A percentile compares a stretch with the other conserved stretches of the same genome.
Conservation (phyloP, 768 basidiomycete genomes). For the Mycena latifolia region DNA sequence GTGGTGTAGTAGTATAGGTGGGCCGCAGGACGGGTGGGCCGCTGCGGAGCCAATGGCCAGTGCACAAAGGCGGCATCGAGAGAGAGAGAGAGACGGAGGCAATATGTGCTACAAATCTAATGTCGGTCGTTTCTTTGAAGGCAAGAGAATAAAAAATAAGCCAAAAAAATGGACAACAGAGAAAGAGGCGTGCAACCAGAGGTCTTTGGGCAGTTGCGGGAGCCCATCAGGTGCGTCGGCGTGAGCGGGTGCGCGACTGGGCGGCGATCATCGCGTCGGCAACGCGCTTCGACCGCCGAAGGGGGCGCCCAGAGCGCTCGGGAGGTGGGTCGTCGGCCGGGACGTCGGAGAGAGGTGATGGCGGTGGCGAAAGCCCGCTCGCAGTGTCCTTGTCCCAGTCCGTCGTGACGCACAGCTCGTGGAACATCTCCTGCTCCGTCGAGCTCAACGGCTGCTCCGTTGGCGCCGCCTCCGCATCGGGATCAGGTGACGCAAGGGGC, state of each 20-base stretch:
- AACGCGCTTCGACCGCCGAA: conserved; percentile 78
- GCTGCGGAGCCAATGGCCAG: conserved; percentile 21
- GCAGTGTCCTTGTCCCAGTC: conserved; percentile 57
- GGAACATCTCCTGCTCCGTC: conserved; percentile 80
- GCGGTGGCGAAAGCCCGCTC: conserved; percentile 17
- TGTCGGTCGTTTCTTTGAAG: conserved; percentile 29
- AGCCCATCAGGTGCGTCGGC: conserved; percentile 46
- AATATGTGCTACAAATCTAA: conserved; percentile 37
- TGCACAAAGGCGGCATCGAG: conserved; percentile 27
- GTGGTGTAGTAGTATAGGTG: conserved; percentile 30
- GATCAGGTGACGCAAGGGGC: conserved; percentile 1
- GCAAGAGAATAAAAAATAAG: conserved; percentile 36
- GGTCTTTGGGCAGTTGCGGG: neutral
- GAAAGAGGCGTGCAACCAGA: conserved; percentile 17
- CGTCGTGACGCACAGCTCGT: conserved; percentile 68
- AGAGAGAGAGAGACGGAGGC: conserved; percentile 23
- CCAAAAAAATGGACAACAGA: conserved; percentile 32
- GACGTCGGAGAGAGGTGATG: conserved; percentile 35
- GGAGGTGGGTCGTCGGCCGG: conserved; percentile 11
- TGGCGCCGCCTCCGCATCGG: neutral
- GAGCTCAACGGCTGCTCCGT: conserved; percentile 70
- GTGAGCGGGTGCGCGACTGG: conserved; percentile 58
- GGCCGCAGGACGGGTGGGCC: too few relatives aligned
- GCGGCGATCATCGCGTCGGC: conserved; percentile 64
- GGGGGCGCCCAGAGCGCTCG: conserved; percentile 47